Conservation (phyloP, 2,329 filamentous ascomycete species). For the Coniochaeta sp. region DNA sequence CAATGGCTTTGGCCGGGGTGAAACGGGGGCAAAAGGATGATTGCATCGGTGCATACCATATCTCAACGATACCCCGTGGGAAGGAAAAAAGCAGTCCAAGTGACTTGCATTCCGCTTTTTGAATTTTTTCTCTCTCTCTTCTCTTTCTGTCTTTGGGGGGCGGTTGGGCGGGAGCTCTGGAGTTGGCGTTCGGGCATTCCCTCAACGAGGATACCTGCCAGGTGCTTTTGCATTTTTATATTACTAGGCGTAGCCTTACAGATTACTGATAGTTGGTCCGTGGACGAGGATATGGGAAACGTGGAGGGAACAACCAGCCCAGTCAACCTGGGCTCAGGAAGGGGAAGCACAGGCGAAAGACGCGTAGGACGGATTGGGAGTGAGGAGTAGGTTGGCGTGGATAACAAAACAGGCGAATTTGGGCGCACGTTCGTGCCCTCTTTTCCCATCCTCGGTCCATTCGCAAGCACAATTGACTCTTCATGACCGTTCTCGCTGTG, state of each 20-base stretch:
- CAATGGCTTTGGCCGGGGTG: neutral
- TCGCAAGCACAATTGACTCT: neutral
- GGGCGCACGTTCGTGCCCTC: neutral
- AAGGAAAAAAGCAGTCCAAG: constrained; percentile 8
- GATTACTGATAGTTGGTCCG: neutral
- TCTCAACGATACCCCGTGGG: constrained; percentile 29
- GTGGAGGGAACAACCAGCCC: neutral
- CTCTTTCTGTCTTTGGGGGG: too few species aligned
- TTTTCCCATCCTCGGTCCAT: neutral
- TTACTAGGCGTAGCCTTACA: neutral
- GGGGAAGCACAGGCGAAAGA: neutral
- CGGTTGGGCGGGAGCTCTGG: constrained; percentile 3
- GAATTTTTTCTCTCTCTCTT: neutral
- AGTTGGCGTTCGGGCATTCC: neutral
- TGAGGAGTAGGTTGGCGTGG: neutral
- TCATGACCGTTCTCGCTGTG: neutral
- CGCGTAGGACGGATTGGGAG: neutral
- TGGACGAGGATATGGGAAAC: neutral
- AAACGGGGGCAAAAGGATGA: constrained; percentile 8
- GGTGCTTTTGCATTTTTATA: neutral
- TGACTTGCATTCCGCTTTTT: constrained; percentile 1
- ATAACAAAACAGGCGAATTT: neutral
- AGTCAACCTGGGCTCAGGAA: neutral
- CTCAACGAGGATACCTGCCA: neutral
- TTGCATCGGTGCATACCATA: constrained; percentile 13